Percentiles rank a stretch among this genome's conserved stretches.
Evolutionary conservation across 305 asterid genomes (phyloP).

Genomic region (Fraxinus dipetala): DNA sequence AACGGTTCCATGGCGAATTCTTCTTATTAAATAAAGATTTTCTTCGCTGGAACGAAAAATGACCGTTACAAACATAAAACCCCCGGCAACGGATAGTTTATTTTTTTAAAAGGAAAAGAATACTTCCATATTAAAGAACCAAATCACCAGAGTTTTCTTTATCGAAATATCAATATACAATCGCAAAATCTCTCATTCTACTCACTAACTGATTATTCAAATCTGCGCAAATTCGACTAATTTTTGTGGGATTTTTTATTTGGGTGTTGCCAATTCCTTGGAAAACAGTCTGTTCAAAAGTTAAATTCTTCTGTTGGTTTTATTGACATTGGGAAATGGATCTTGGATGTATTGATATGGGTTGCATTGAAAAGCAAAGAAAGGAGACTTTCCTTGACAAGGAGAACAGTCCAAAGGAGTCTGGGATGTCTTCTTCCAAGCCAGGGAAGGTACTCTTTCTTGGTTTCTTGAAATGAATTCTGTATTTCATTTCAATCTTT

Average conservation of each 20-base stretch:
- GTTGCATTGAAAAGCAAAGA: conserved; percentile 35
- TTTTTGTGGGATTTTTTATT: not conserved
- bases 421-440: conserved; percentile 51
- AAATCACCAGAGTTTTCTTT: not conserved
- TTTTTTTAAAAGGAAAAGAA: conserved; percentile 1
- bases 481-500: not conserved
- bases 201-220: not conserved
- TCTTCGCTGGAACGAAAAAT: not conserved
- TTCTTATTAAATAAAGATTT: not conserved
- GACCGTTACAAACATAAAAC: conserved; percentile 54
- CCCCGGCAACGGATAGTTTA: conserved; percentile 68
- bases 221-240: conserved; percentile 8
- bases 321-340: conserved; percentile 49
- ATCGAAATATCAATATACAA: conserved; percentile 23
- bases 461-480: not conserved
- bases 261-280: conserved; percentile 1
- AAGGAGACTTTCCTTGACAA: conserved; percentile 37
- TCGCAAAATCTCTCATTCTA: not conserved
- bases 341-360: conserved; percentile 58
- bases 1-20: not conserved
- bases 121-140: not conserved
- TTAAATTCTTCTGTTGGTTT: not conserved
- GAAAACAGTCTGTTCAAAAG: conserved; percentile 15
- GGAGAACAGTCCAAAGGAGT: conserved; percentile 41
- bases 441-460: conserved; percentile 51